Evolutionary conservation across 208 protist genomes (phyloP).

Genomic region (Crithidia thermophila): DNA sequence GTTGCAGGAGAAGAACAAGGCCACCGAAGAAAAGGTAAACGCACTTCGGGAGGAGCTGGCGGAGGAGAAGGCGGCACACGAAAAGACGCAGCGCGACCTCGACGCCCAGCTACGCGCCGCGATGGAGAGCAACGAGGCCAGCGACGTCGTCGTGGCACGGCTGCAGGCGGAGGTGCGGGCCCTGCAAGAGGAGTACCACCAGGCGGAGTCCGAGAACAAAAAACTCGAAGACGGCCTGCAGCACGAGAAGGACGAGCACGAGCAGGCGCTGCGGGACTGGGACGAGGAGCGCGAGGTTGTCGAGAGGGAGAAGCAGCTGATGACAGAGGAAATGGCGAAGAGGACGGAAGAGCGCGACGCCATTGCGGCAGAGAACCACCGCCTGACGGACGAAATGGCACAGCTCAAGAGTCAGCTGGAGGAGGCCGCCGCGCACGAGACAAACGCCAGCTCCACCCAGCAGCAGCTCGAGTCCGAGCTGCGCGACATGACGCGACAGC

Average conservation of each 20-base stretch:
- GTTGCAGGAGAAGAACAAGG: too few species aligned
- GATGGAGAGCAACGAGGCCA: not conserved
- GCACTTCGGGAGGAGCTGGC: not conserved
- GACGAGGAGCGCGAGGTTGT: conserved; percentile 6
- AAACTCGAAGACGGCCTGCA: conserved; percentile 9
- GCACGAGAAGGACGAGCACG: not conserved
- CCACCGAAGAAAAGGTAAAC: not conserved
- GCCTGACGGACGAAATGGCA: not conserved
- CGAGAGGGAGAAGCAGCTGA: not conserved
- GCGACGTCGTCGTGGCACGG: not conserved
- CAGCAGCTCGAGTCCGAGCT: not conserved
- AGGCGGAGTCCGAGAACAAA: conserved; percentile 9
- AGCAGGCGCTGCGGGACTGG: conserved; percentile 18
- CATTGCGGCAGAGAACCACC: not conserved
- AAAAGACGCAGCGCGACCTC: not conserved
- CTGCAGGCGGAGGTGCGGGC: conserved; percentile 1
- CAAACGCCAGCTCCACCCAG: not conserved
- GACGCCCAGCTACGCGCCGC: conserved; percentile 10
- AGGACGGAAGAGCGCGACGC: not conserved
- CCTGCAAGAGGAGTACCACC: conserved; percentile 7
- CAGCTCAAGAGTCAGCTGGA: conserved; percentile 2
- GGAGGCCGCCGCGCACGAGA: not conserved
- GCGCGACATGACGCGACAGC: not conserved
- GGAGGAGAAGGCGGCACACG: conserved; percentile 1
- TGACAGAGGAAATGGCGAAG: conserved; percentile 6